Evolutionary conservation across 208 protist species (phyloP).

Genomic region (Trypanosoma caninum): DNA sequence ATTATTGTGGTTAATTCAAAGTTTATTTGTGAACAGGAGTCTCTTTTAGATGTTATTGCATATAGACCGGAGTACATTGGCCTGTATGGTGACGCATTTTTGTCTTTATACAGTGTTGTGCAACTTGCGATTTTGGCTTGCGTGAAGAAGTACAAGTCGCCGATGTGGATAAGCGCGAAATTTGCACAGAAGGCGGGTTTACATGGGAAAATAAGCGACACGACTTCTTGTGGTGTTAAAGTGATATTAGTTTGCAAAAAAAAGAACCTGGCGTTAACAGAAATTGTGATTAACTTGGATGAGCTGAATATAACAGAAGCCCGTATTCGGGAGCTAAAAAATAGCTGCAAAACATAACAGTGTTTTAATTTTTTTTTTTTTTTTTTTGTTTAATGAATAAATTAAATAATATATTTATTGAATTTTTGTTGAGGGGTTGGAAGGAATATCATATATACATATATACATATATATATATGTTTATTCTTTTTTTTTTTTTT

Average conservation of each 20-base stretch:
- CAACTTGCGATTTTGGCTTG: conserved; percentile 6
- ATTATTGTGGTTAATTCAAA: conserved; percentile 24
- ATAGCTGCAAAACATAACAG: no score
- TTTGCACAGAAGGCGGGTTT: neutral
- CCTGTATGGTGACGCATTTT: neutral
- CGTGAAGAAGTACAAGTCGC: conserved; percentile 15
- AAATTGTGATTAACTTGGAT: conserved; percentile 20
- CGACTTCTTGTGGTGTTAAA: conserved; percentile 6
- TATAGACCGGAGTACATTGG: conserved; percentile 21
- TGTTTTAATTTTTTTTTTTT: no score
- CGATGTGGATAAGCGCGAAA: conserved; percentile 10
- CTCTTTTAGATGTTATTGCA: conserved; percentile 20
- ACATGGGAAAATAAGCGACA: neutral
- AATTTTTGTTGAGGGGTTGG: neutral
- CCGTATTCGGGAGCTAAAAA: conserved; percentile 1
- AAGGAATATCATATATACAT: no score
- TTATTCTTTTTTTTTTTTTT: conserved; percentile 3
- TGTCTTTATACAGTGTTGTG: neutral
- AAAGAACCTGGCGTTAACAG: neutral
- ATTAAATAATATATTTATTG: neutral
- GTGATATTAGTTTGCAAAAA: neutral
- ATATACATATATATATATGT: neutral
- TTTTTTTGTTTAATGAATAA: conserved; percentile 1
- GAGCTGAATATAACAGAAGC: conserved; percentile 14
- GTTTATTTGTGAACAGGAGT: conserved; percentile 19